Base-by-base conservation (phyloP, 2,329 filamentous ascomycete genomes). In the Pestalotiopsis sp. region DNA sequence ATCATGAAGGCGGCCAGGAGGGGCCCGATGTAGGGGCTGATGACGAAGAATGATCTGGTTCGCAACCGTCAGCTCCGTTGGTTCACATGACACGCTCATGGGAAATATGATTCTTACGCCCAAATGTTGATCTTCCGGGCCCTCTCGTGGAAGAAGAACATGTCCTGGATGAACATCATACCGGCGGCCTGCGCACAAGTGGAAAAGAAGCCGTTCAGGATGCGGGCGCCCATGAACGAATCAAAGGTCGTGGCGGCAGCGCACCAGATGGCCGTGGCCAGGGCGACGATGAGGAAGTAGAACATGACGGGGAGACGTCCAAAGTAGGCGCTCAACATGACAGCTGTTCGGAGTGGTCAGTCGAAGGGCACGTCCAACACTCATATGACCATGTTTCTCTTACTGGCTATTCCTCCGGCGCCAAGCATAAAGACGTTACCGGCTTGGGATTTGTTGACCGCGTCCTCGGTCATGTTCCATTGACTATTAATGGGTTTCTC, bases 111-210 rank as follows among this genome's bases (percentile, higher is more conserved):
- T 25, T 75, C 79, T 36, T 72, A 79, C 72, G 82, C 83, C 83
- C 83, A 85, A 49, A 86, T 77, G 64, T 83, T 83, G 69, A 85
- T 85, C 74, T 86, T 85, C 25, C 83, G 76, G 0, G 84, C 83
- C 45, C 85, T 80, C 70, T 89, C 83, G 72, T 90, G 87, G 76
- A 89, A 87, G 79, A 87, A 89, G 79, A 88, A 90, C 68, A 88
- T 81, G 75, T 90, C 87, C 66, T 87, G 84, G 74, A 88, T 84
- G 73, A 85, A 85, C 72, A 86, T 84, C 65, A 89, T 78, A 11
- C 84, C 84, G 17, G 81, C 80, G 4, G 79, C 81, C 68, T 85
- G 83, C 7, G 77, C 75, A 7, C 82, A 81, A 4, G 83, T 85
- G 41, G 80, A 80, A 74, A 86, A 86, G 70, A 86, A 82, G 23